phyloP scores from a whole-genome alignment of 2,329 filamentous ascomycete genomes.

The Epichloe festucae region DNA sequence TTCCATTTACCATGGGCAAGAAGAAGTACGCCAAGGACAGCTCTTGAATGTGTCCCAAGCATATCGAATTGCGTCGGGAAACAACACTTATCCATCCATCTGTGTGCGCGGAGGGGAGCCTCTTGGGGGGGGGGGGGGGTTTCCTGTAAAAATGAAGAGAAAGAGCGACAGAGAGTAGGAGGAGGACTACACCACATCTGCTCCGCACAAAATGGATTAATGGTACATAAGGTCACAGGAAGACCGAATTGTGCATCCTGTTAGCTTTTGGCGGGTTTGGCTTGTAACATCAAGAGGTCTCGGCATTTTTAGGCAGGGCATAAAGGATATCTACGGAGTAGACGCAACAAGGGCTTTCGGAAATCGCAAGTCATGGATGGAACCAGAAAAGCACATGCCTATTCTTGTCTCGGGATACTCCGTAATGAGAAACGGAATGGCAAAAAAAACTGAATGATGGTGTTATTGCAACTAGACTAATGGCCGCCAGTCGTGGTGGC shows the following conservation, averaged over 20 bases:
- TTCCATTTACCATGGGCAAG: constrained; percentile 88
- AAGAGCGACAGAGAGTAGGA: not conserved
- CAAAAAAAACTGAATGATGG: not conserved
- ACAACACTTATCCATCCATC: not conserved
- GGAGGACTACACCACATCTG: not conserved
- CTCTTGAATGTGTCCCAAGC: constrained; percentile 19
- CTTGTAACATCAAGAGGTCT: constrained; percentile 1
- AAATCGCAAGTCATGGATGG: not conserved
- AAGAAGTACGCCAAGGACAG: constrained; percentile 59
- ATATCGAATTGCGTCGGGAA: not conserved
- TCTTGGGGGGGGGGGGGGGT: not conserved
- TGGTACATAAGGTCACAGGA: not conserved
- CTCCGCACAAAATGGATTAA: not conserved
- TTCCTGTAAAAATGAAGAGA: not conserved
- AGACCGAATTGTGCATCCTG: not conserved
- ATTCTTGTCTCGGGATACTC: not conserved
- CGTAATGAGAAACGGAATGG: not conserved
- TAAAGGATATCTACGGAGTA: constrained; percentile 1
- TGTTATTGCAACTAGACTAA: not conserved
- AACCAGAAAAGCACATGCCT: not conserved
- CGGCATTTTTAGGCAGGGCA: not conserved
- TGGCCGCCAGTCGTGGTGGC: not conserved
- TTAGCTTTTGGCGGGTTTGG: not conserved
- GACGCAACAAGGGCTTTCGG: not conserved
- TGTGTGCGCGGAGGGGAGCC: not conserved